Base-by-base conservation (phyloP, 2,329 filamentous ascomycete species). In the Monilinia fructigena region DNA sequence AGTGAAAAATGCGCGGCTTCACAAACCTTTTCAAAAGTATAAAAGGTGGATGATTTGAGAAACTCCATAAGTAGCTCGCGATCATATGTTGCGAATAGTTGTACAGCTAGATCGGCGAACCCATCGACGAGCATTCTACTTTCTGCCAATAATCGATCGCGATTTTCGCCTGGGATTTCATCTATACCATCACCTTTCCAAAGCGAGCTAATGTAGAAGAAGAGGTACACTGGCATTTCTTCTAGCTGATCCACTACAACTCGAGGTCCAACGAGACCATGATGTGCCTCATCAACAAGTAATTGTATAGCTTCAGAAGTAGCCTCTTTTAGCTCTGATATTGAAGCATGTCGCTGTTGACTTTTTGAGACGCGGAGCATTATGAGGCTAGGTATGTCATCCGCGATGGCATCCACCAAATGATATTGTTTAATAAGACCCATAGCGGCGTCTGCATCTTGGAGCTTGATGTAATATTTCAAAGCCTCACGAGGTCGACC, bases 381-480 rank as follows among this genome's bases (percentile, higher is more conserved):
- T 65, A 99, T 89, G 72, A 99, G 91, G 47, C 91, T 89, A 5
- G 93, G 89, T 47, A 99, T 93, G 75, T 99, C 93, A 73, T 97
- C 93, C 0, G 87, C 86, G 16, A 98, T 88, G 1, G 92, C 89
- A 73, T 96, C 93, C 0, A 96, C 88, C n/a, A 99, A 83, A 75
- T 96, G 93, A 73, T 92, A 90, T 50, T 97, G 91, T 68, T 88
- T 86, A 73, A 99, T 96, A 67, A 99, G 79, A 16, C 85, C 81
- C 85, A 99, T 94, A 0, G 92, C 91, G 12, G 90, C 89, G 75
- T 98, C 93, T 0, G 93, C 93, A 78, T 99, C 92, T 75, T 97
- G 93, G 4, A 98, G 84, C 69, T 86, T 88, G 75, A 99, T 96
- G 75, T 96, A 97, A 77, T 90, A 95, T 74, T 86, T 89, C 55